Percentiles rank a stretch among this genome's conserved stretches.
phyloP scores from a whole-genome alignment of 179 eudicot species.

The Carnegiea gigantea region DNA sequence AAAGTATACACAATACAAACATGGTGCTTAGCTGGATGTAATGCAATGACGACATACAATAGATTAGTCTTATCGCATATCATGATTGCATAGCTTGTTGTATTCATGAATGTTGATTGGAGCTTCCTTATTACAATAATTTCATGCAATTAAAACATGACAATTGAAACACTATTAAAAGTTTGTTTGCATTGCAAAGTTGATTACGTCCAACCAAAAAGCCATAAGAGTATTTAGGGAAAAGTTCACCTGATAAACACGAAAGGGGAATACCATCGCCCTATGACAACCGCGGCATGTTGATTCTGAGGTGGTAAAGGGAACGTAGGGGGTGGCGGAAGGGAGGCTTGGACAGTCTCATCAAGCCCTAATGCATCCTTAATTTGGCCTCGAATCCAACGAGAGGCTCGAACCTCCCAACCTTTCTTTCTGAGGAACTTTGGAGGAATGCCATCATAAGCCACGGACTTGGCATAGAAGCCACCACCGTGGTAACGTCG shows the following conservation, averaged over 20 bases:
- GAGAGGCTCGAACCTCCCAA: conserved; percentile 49
- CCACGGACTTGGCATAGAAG: conserved; percentile 68
- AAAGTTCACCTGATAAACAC: conserved; percentile 39
- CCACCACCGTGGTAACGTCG: conserved; percentile 51
- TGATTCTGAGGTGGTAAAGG: conserved; percentile 31
- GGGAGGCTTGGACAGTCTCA: conserved; percentile 38
- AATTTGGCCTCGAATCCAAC: conserved; percentile 33
- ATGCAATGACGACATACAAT: not conserved
- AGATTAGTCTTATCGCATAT: too few relatives aligned
- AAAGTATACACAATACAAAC: not conserved
- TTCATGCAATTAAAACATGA: too few relatives aligned
- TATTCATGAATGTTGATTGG: too few relatives aligned
- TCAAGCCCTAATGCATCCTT: conserved; percentile 37
- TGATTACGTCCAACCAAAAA: too few relatives aligned
- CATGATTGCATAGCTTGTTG: too few relatives aligned
- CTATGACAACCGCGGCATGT: conserved; percentile 28
- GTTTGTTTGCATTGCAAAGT: too few relatives aligned
- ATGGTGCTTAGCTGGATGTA: not conserved
- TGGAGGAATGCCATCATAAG: conserved; percentile 77
- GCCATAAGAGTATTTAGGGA: too few relatives aligned
- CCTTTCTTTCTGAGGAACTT: conserved; percentile 62
- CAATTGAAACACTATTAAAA: too few relatives aligned
- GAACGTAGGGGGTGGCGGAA: conserved; percentile 38
- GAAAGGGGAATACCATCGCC: conserved; percentile 73
- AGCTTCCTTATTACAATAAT: too few relatives aligned